phyloP scores from a whole-genome alignment of 257 asterid genomes.

The Solanum commersonii region DNA sequence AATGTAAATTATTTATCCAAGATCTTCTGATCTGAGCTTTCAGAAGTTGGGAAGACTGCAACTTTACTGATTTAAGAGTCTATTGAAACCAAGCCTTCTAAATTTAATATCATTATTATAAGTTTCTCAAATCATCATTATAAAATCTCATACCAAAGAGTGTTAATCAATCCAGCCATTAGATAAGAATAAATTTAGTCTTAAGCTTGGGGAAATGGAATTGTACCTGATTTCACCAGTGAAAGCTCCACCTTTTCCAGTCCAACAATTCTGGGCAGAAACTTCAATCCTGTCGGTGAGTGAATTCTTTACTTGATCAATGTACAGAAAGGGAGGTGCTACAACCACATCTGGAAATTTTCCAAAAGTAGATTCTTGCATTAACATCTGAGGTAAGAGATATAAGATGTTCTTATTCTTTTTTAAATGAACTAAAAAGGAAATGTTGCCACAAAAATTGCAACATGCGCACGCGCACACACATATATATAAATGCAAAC shows the following conservation, averaged over 20 bases:
- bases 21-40: background rate
- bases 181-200: background rate
- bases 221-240: conserved; percentile 95
- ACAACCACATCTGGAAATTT: conserved; percentile 80
- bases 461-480: background rate
- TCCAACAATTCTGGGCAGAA: conserved; percentile 97
- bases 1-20: background rate
- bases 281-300: conserved; percentile 63
- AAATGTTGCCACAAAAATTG: background rate
- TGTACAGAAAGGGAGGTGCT: conserved; percentile 92
- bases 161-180: background rate
- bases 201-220: background rate
- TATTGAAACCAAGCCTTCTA: background rate
- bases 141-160: background rate
- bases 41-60: background rate
- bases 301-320: conserved; percentile 83
- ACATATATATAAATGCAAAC: background rate
- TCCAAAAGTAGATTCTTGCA: background rate
- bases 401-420: background rate
- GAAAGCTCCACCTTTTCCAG: conserved; percentile 98
- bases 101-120: background rate
- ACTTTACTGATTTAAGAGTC: background rate
- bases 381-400: background rate
- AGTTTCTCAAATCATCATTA: background rate
- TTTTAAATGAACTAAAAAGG: background rate